These are phyloP conservation scores for Penicillium sp. DNA, from an alignment of 2,329 filamentous ascomycete species.

Conservation along the genomic window DNA sequence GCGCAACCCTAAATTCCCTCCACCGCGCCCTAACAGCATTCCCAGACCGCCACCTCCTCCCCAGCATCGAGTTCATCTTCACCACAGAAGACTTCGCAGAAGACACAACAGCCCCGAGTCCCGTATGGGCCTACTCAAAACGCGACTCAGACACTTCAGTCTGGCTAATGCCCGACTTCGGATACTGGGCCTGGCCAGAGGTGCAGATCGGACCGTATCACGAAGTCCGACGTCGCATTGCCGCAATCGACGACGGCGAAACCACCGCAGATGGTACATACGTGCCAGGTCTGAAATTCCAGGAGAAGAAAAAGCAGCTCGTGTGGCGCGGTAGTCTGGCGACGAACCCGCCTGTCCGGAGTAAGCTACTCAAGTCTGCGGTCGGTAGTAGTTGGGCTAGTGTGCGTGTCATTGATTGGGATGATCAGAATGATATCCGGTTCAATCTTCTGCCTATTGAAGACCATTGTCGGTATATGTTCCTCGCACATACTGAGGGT, in stretches of 20 bases:
- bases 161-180: constrained; percentile 57
- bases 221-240: constrained; percentile 43
- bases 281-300: constrained; percentile 24
- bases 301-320: constrained; percentile 47
- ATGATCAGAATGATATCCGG: constrained; percentile 39
- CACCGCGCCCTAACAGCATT: constrained; percentile 49
- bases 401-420: constrained; percentile 46
- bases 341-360: constrained; percentile 41
- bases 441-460: constrained; percentile 50
- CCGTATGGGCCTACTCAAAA: constrained; percentile 49
- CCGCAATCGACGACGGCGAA: constrained; percentile 37
- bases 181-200: constrained; percentile 55
- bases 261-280: constrained; percentile 21
- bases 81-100: constrained; percentile 48
- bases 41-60: constrained; percentile 41
- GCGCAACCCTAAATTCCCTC: constrained; percentile 49
- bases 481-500: constrained; percentile 55
- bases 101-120: constrained; percentile 22
- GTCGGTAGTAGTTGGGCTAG: constrained; percentile 49
- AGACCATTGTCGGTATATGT: constrained; percentile 57
- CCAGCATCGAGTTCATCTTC: constrained; percentile 53
- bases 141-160: constrained; percentile 39
- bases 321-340: constrained; percentile 51
- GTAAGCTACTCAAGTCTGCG: constrained; percentile 41
- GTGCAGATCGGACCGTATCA: constrained; percentile 47